Conservation (phyloP, 768 basidiomycete species). For the Boletus subcaerulescens region DNA sequence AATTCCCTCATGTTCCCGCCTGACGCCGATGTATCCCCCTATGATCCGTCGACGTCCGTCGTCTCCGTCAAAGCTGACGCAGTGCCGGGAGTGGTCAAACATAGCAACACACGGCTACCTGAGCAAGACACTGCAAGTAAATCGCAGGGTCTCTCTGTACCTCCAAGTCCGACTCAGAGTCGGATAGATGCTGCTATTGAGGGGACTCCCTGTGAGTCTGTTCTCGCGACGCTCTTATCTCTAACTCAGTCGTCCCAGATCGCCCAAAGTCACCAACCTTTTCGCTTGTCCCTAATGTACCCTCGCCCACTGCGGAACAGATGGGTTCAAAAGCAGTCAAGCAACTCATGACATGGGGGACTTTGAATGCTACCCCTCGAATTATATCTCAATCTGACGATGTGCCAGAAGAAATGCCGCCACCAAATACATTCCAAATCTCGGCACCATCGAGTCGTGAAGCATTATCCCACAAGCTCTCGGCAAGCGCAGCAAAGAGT, state of each 20-base stretch:
- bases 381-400: slow-evolving; percentile 68
- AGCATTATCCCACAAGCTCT: slow-evolving; percentile 74
- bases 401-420: slow-evolving; percentile 39
- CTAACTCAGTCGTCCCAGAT: slow-evolving; percentile 44
- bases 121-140: slow-evolving; percentile 59
- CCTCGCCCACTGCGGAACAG: slow-evolving; percentile 81
- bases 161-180: slow-evolving; percentile 88
- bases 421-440: slow-evolving; percentile 70
- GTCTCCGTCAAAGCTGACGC: slow-evolving; percentile 32
- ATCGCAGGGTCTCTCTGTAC: slow-evolving; percentile 48
- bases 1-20: slow-evolving; percentile 96
- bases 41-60: slow-evolving; percentile 44
- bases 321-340: slow-evolving; percentile 82
- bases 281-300: slow-evolving; percentile 78
- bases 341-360: slow-evolving; percentile 98
- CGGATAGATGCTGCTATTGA: slow-evolving; percentile 89
- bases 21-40: slow-evolving; percentile 84
- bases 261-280: slow-evolving; percentile 62
- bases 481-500: slow-evolving; percentile 76
- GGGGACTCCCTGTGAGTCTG: slow-evolving; percentile 79
- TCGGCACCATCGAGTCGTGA: slow-evolving; percentile 78
- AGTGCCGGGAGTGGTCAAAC: slow-evolving; percentile 64
- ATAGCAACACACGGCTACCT: slow-evolving; percentile 77
- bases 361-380: slow-evolving; percentile 87
- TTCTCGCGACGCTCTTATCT: not conserved